Conservation (phyloP, 2,329 filamentous ascomycete species). For the Cytospora paraplurivora region DNA sequence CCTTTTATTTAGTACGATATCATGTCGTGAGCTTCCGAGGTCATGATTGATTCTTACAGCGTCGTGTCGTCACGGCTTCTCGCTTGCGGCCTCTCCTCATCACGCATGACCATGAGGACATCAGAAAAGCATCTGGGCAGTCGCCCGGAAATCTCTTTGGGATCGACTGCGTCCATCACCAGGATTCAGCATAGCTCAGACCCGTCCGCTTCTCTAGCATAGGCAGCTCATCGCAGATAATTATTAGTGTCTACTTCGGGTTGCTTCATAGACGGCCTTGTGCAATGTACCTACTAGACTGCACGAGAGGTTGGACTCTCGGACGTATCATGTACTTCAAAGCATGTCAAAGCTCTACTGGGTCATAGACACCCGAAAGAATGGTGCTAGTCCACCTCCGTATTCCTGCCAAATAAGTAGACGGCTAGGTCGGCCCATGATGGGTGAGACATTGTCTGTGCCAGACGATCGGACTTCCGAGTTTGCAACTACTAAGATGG, state of each 20-base stretch:
- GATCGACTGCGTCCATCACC: background rate
- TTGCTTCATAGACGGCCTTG: background rate
- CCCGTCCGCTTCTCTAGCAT: background rate
- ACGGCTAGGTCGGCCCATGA: too few relatives aligned
- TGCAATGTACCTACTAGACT: background rate
- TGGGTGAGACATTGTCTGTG: too few relatives aligned
- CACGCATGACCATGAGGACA: conserved; percentile 7
- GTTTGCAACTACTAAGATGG: too few relatives aligned
- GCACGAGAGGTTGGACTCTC: too few relatives aligned
- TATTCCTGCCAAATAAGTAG: too few relatives aligned
- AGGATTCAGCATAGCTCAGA: background rate
- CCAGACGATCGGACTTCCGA: too few relatives aligned
- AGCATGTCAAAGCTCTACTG: background rate
- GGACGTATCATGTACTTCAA: conserved; percentile 9
- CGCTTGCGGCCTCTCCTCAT: conserved; percentile 2
- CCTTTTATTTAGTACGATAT: too few relatives aligned
- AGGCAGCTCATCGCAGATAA: background rate
- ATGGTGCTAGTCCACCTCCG: too few relatives aligned
- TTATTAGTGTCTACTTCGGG: background rate
- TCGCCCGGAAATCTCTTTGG: conserved; percentile 4
- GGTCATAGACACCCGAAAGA: background rate
- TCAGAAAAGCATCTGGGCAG: background rate
- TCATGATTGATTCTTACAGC: background rate
- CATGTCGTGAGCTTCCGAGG: background rate
- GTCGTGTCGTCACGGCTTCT: conserved; percentile 28